Conservation (phyloP, 1,284 basidiomycete genomes). For the Ustilago loliicola region DNA sequence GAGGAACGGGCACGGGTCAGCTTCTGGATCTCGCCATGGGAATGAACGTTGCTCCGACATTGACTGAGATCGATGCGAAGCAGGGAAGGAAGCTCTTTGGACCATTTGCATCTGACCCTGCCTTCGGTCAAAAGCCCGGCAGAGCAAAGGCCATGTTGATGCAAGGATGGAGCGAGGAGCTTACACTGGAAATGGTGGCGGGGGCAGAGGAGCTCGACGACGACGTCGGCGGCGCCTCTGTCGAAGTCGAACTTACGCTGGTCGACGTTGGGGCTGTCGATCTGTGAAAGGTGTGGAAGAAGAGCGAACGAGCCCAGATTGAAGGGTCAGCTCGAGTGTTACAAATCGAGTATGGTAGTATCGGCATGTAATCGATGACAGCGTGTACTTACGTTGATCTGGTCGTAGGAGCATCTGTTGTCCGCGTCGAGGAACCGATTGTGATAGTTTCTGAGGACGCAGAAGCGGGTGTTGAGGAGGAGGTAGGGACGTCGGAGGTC, state of each 20-base stretch:
- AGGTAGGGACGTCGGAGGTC: conserved; percentile 11
- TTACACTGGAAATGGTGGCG: conserved; percentile 38
- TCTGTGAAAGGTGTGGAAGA: neutral
- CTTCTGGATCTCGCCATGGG: neutral
- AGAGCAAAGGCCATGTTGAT: conserved; percentile 29
- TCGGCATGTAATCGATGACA: neutral
- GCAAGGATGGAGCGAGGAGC: conserved; percentile 29
- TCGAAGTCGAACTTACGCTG: conserved; percentile 49
- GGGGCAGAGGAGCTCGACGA: conserved; percentile 32
- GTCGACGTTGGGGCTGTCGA: conserved; percentile 28
- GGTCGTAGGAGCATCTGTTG: conserved; percentile 20
- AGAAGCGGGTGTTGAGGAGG: conserved; percentile 8
- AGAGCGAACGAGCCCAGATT: neutral
- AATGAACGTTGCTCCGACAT: neutral
- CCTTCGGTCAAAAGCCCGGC: conserved; percentile 28
- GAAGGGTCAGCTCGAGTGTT: neutral
- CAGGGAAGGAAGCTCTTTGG: neutral
- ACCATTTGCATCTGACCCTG: conserved; percentile 32
- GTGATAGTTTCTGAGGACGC: conserved; percentile 36
- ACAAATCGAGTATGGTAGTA: neutral
- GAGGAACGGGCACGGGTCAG: conserved; percentile 2
- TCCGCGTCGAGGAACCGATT: conserved; percentile 16
- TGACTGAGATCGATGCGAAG: neutral
- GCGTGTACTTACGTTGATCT: conserved; percentile 22
- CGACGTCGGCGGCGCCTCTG: conserved; percentile 14